Conservation (phyloP, 2,329 filamentous ascomycete species). For the Daldinia sp. region DNA sequence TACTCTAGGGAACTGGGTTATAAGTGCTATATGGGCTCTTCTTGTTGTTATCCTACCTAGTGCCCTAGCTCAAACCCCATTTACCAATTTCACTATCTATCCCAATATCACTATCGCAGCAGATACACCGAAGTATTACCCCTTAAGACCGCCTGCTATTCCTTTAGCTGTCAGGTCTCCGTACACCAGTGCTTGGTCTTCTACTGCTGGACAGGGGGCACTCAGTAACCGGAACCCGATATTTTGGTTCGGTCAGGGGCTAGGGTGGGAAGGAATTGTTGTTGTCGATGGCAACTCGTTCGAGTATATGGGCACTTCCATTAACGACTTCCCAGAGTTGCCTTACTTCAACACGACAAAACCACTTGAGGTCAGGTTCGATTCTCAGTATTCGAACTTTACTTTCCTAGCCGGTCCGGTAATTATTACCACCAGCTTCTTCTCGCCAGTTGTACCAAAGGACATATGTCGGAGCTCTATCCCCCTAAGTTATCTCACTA, state of each 20-base stretch:
- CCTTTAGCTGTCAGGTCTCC: constrained; percentile 69
- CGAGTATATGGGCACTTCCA: constrained; percentile 61
- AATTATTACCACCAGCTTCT: constrained; percentile 63
- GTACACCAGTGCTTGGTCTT: constrained; percentile 70
- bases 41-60: constrained; percentile 5
- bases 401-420: constrained; percentile 55
- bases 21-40: constrained; percentile 13
- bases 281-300: constrained; percentile 56
- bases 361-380: constrained; percentile 57
- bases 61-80: constrained; percentile 18
- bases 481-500: constrained; percentile 80
- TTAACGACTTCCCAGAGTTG: constrained; percentile 55
- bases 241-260: constrained; percentile 73
- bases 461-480: constrained; percentile 83
- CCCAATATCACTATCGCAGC: constrained; percentile 13
- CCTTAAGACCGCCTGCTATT: constrained; percentile 66
- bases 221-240: constrained; percentile 83
- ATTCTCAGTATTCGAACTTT: constrained; percentile 62
- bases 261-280: constrained; percentile 64
- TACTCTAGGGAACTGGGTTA: constrained; percentile 13
- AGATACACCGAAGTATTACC: constrained; percentile 55
- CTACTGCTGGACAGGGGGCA: constrained; percentile 74
- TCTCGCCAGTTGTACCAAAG: constrained; percentile 82
- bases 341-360: constrained; percentile 53
- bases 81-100: constrained; percentile 29